Conservation (phyloP, 163 green algal genomes). For the Trebouxia gelatinosa region DNA sequence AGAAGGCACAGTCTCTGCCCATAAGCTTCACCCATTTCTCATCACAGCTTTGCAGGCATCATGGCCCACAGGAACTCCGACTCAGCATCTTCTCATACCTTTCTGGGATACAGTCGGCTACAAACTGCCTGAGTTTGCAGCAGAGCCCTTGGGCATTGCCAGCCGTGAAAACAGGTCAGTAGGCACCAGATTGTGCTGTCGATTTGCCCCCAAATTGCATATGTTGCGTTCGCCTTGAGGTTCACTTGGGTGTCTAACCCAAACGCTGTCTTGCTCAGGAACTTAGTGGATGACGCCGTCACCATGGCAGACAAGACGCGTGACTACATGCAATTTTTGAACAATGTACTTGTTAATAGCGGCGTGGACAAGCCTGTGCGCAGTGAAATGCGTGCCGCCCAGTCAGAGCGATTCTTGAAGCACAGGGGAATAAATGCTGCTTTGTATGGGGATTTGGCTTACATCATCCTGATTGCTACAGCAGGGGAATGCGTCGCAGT, state of each 20-base stretch:
- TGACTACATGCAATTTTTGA: conserved; percentile 23
- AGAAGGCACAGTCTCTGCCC: conserved; percentile 6
- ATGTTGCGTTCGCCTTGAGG: too few species aligned
- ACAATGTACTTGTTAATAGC: conserved; percentile 23
- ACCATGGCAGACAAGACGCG: conserved; percentile 21
- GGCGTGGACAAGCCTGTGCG: conserved; percentile 12
- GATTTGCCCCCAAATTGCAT: too few species aligned
- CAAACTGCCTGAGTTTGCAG: conserved; percentile 20
- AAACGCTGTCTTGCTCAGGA: conserved; percentile 3
- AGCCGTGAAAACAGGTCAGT: neutral
- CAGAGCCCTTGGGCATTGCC: neutral
- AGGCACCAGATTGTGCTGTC: neutral
- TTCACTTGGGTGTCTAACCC: neutral
- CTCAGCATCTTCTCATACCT: neutral
- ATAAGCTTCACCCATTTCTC: conserved; percentile 18
- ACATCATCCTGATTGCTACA: conserved; percentile 31
- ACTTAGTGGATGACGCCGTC: conserved; percentile 18
- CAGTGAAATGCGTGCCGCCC: neutral
- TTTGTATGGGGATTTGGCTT: conserved; percentile 26
- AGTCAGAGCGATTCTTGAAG: conserved; percentile 13
- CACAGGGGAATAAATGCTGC: conserved; percentile 27
- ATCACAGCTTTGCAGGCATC: conserved; percentile 15
- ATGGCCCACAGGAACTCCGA: conserved; percentile 11
- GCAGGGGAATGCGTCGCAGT: neutral
- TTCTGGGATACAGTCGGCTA: conserved; percentile 25